Base-by-base conservation (phyloP, 1,284 basidiomycete genomes). In the Ganoderma resinaceum region DNA sequence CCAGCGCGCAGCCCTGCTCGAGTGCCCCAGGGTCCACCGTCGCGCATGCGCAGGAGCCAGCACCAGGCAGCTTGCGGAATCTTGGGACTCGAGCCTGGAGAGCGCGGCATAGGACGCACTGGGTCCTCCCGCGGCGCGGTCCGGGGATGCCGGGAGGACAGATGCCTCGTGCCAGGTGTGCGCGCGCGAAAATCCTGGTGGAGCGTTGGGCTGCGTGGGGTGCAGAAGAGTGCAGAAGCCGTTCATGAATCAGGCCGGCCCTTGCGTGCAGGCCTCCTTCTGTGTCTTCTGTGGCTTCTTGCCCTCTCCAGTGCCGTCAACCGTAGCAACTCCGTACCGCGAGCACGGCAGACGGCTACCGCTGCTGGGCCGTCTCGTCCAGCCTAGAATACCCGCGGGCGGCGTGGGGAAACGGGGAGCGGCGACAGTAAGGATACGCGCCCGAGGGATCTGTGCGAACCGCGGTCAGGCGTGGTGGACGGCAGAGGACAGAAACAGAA, bases 161-260 rank as follows among this genome's bases (percentile, higher is more conserved):
- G 0, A n/a, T 18, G 55, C 33, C 55, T 58, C 33, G 18, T 37
- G 33, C 33, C 9, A 7, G 2, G 8, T 20, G 16, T 12, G 18
- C 31, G 33, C 55, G 55, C 55, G 55, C 33, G 55, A 58, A 58
- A 58, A 37, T 58, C 55, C 55, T 9, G 33, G 55, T 37, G 16
- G 31, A n/a, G 53, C 31, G 53, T 57, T 57, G 31, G 31, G 29
- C 31, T 35, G 33, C 55, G 33, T 58, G 55, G 20, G 33, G 18
- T 35, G 35, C 35, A 35, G 35, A 4, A 35, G 35, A 35, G 9
- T 38, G 23, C 29, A 37, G 55, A 58, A 58, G 55, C 33, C 20
- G 31, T 29, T 58, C 55, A 58, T 58, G 20, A 18, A 58, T 58
- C 55, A 58, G 8, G 16, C 31, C 18, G 8, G 55, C 16, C 31